Base-by-base conservation (phyloP, 1,284 basidiomycete genomes). In the Tilletia caries region DNA sequence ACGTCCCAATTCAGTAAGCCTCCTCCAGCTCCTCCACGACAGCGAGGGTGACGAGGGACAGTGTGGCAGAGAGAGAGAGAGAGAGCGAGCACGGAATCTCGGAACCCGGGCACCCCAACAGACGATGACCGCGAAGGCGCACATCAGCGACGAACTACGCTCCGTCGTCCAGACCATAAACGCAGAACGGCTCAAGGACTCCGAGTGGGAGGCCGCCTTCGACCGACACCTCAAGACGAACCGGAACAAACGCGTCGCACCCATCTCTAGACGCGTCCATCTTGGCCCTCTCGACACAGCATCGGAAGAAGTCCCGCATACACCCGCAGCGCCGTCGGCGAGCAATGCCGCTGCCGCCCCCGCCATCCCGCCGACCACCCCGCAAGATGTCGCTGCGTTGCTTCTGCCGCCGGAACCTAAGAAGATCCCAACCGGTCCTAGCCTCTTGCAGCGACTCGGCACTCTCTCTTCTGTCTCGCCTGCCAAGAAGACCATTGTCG, bases 131-230 rank as follows among this genome's bases (percentile, higher is more conserved):
- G 37, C 37, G 15, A 41, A 41, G 37, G 37, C 37, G 37, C 37
- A 34, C 32, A 33, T 33, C n/a, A 23, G 27, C 10, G 58, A 33
- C 8, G 58, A 62, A 18, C 20, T 62, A 33, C 58, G 58, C 58
- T 8, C 10, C 58, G 58, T 62, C 58, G 58, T 37, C 33, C 27
- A 37, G 27, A 34, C 29, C 32, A 34, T 62, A 10, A 23, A 25
- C 58, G 58, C 20, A 18, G 58, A 62, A 29, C 58, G 58, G 3
- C 29, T 29, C 58, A 62, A 62, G 58, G 32, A 62, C 58, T 29
- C 27, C 10, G 58, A 62, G n/a, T 62, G 58, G 58, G 58, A 62
- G 32, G 58, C 58, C n/a, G 58, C 58, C 32, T 62, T 62, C n/a
- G 58, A 62, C 6, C 58, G 58, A 18, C 58, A 62, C 32, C 58